These are phyloP conservation scores for Coemansia sp. DNA, from an alignment of 192 early-diverging fungal species.

Conservation along the genomic window DNA sequence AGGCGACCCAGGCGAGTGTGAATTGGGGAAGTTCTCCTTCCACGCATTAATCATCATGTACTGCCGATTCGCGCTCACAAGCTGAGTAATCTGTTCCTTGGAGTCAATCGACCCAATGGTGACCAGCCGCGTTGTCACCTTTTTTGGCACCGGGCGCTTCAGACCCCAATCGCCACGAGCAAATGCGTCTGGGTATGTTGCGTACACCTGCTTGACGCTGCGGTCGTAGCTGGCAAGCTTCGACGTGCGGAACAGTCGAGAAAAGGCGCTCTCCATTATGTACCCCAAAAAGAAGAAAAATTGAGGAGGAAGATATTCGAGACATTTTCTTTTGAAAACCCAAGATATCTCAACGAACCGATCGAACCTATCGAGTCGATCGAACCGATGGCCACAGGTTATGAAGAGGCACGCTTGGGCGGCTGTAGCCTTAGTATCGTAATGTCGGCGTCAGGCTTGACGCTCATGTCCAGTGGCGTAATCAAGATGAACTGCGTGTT, in stretches of 20 bases:
- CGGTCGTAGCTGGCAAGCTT: slow-evolving; percentile 66
- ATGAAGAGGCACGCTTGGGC: slow-evolving; percentile 38
- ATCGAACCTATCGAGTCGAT: background rate
- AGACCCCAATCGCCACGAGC: slow-evolving; percentile 67
- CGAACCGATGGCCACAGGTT: background rate
- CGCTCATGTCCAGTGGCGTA: slow-evolving; percentile 87
- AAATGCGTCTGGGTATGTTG: slow-evolving; percentile 55
- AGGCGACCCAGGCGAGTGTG: slow-evolving; percentile 46
- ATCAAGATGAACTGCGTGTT: slow-evolving; percentile 94
- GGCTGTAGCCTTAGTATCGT: slow-evolving; percentile 56
- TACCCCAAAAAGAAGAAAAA: background rate
- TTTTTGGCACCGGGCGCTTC: slow-evolving; percentile 69
- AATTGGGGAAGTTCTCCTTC: slow-evolving; percentile 72
- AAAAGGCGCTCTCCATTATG: slow-evolving; percentile 64
- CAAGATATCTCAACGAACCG: background rate
- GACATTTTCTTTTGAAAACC: too few species aligned
- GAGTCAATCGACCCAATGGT: slow-evolving; percentile 63
- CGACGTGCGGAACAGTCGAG: slow-evolving; percentile 63
- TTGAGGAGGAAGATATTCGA: too few species aligned
- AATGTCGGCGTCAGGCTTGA: slow-evolving; percentile 49
- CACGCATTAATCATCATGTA: slow-evolving; percentile 60
- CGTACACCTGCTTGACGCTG: slow-evolving; percentile 69
- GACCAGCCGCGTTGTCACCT: slow-evolving; percentile 57
- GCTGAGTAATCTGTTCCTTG: slow-evolving; percentile 67
- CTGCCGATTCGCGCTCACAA: slow-evolving; percentile 60